Evolutionary conservation across 1,139 yeast species (phyloP).

Genomic region (Candida smagusa): DNA sequence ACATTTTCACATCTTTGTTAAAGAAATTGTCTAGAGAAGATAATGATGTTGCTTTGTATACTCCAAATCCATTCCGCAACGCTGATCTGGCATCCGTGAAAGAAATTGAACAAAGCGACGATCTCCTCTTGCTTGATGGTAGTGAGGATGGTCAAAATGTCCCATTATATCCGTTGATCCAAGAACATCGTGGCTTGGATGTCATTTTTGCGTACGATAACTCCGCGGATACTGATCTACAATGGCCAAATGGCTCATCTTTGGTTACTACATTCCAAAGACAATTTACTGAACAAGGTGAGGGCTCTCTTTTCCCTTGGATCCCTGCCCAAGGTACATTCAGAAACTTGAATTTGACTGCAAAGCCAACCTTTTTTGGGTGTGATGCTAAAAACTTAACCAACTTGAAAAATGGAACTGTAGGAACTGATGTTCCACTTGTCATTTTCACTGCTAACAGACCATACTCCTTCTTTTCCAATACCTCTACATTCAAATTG

Average conservation of each 20-base stretch:
- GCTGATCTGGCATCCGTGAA: conserved; percentile 11
- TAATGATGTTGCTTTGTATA: conserved; percentile 21
- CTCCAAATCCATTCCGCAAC: conserved; percentile 23
- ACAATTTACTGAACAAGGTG: conserved; percentile 26
- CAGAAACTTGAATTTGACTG: conserved; percentile 33
- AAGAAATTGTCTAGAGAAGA: conserved; percentile 13
- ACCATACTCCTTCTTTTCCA: conserved; percentile 36
- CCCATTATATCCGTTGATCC: conserved; percentile 28
- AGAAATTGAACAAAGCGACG: conserved; percentile 15
- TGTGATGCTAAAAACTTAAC: conserved; percentile 41
- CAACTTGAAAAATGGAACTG: conserved; percentile 16
- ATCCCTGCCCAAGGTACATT: conserved; percentile 36
- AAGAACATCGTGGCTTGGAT: conserved; percentile 23
- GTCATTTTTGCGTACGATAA: conserved; percentile 30
- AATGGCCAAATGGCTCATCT: conserved; percentile 38
- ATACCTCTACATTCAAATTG: conserved; percentile 35
- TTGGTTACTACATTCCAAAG: conserved; percentile 31
- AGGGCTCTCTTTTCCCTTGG: conserved; percentile 29
- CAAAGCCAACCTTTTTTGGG: conserved; percentile 44
- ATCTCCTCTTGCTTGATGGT: conserved; percentile 28
- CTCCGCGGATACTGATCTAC: conserved; percentile 22
- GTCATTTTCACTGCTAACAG: conserved; percentile 40
- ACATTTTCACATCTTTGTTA: conserved; percentile 15
- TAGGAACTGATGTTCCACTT: conserved; percentile 30
- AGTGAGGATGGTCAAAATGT: conserved; percentile 32